These are phyloP conservation scores for Paramecium pentaurelia DNA, from an alignment of 73 alveolate species.

Conservation along the genomic window DNA sequence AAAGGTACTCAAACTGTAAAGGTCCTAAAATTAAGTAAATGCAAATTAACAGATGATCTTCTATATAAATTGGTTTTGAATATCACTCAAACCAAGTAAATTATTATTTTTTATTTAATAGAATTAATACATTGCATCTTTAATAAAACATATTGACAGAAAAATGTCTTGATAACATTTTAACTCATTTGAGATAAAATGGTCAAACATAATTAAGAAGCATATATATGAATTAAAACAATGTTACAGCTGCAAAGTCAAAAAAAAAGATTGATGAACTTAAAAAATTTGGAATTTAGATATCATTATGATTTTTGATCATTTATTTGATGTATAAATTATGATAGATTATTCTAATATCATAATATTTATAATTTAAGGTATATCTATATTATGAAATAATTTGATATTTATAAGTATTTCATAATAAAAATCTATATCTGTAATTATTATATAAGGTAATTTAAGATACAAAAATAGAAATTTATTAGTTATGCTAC, in stretches of 20 bases:
- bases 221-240: not conserved
- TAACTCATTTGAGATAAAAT: not conserved
- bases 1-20: not conserved
- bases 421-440: not conserved
- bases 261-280: conserved; percentile 17
- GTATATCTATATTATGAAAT: too few species aligned
- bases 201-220: not conserved
- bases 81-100: not conserved
- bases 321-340: not conserved
- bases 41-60: conserved; percentile 16
- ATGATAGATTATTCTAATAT: not conserved
- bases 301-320: not conserved
- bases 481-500: not conserved
- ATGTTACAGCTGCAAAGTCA: not conserved
- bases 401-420: too few species aligned
- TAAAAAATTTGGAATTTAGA: not conserved
- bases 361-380: too few species aligned
- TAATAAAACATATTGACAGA: not conserved
- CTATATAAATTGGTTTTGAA: not conserved
- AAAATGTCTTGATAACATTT: not conserved
- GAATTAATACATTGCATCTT: conserved; percentile 11
- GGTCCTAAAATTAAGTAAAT: conserved; percentile 25
- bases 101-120: not conserved
- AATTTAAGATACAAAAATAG: not conserved
- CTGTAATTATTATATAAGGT: too few species aligned